phyloP scores from a whole-genome alignment of 352 stramenopile genomes.

The Globisporangium middletonii region DNA sequence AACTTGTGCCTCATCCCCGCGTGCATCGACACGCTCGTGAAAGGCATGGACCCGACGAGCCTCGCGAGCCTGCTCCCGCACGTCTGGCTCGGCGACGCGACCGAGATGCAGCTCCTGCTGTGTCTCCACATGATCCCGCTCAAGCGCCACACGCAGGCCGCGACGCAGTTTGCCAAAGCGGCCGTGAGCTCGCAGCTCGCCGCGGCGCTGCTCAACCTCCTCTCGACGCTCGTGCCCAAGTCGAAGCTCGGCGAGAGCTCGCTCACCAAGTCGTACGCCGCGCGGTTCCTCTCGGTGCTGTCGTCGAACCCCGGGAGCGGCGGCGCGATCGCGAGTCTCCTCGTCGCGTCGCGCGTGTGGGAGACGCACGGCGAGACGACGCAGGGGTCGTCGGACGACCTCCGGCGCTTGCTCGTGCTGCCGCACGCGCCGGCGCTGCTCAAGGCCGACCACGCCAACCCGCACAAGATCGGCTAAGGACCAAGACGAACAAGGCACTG shows the following conservation, averaged over 20 bases:
- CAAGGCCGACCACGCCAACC: slow-evolving; percentile 75
- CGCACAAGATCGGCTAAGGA: slow-evolving; percentile 71
- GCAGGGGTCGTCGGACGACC: slow-evolving; percentile 71
- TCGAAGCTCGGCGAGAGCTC: slow-evolving; percentile 74
- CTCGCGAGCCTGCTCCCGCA: slow-evolving; percentile 66
- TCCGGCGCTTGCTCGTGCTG: slow-evolving; percentile 66
- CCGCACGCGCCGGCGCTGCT: slow-evolving; percentile 71
- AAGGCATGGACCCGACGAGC: slow-evolving; percentile 77
- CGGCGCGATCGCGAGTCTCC: slow-evolving; percentile 71
- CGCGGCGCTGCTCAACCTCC: slow-evolving; percentile 71
- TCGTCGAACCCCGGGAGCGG: slow-evolving; percentile 82
- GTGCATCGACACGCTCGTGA: slow-evolving; percentile 85
- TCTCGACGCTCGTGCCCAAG: slow-evolving; percentile 77
- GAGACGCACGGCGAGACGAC: slow-evolving; percentile 80
- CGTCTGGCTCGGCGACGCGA: slow-evolving; percentile 74
- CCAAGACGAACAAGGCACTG: neutral
- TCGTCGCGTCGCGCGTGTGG: slow-evolving; percentile 77
- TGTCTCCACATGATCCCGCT: slow-evolving; percentile 87
- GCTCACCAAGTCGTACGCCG: slow-evolving; percentile 78
- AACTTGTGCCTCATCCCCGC: slow-evolving; percentile 83
- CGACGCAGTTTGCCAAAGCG: slow-evolving; percentile 79
- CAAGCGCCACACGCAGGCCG: slow-evolving; percentile 81
- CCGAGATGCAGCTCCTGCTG: slow-evolving; percentile 75
- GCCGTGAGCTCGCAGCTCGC: slow-evolving; percentile 75
- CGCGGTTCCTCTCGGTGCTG: slow-evolving; percentile 74